Evolutionary conservation across 768 basidiomycete genomes (phyloP).

Genomic region (Boletus vinaceobasis): DNA sequence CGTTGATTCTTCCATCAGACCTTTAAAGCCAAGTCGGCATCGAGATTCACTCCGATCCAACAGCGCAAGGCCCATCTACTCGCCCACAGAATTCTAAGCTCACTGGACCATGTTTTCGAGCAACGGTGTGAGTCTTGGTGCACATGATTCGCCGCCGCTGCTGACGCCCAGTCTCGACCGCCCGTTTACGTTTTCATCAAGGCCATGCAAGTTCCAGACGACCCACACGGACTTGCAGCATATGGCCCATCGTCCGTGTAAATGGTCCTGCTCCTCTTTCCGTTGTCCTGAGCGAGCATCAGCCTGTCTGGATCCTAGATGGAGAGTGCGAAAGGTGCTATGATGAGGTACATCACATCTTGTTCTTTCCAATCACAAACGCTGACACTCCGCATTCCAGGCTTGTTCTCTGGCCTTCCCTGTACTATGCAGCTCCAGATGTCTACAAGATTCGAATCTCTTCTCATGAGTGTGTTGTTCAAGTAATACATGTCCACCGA

Average conservation of each 20-base stretch:
- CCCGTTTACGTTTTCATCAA: slow-evolving; percentile 23
- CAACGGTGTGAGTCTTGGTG: slow-evolving; percentile 5
- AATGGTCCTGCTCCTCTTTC: slow-evolving; percentile 50
- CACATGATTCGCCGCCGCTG: background rate
- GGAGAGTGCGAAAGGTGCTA: slow-evolving; percentile 76
- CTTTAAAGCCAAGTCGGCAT: slow-evolving; percentile 7
- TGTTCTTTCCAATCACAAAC: slow-evolving; percentile 10
- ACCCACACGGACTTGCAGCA: slow-evolving; percentile 42
- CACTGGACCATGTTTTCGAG: slow-evolving; percentile 4
- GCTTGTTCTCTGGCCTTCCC: slow-evolving; percentile 86
- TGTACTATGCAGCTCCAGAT: slow-evolving; percentile 85
- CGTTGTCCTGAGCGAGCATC: slow-evolving; percentile 43
- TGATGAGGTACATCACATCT: slow-evolving; percentile 53
- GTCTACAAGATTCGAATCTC: slow-evolving; percentile 79
- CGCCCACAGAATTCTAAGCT: slow-evolving; percentile 5
- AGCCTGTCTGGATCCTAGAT: slow-evolving; percentile 83
- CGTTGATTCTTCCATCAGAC: slow-evolving; percentile 20
- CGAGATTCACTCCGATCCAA: slow-evolving; percentile 16
- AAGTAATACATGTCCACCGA: slow-evolving; percentile 89
- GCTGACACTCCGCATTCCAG: slow-evolving; percentile 19
- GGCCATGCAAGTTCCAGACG: slow-evolving; percentile 48
- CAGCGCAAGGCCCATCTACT: slow-evolving; percentile 8
- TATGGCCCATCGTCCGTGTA: slow-evolving; percentile 45
- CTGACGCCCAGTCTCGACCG: slow-evolving; percentile 18
- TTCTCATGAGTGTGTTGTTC: slow-evolving; percentile 78